These are phyloP conservation scores for Cryptococcus sp. DNA, from an alignment of 1,284 basidiomycete genomes.

Conservation along the genomic window DNA sequence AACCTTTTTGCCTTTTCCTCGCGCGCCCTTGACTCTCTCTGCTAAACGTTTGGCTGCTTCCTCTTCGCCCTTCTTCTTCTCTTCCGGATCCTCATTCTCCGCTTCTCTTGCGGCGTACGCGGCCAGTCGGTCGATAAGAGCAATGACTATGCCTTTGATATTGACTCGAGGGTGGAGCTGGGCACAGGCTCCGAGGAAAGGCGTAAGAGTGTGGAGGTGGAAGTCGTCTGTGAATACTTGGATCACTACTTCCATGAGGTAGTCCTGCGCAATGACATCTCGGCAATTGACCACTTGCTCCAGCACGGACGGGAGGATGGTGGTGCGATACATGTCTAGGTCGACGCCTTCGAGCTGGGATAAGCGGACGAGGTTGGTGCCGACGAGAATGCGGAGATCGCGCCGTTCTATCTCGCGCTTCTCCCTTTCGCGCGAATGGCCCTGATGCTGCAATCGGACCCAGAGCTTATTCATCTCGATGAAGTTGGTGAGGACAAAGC, in stretches of 20 bases:
- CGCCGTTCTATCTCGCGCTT: constrained; percentile 91
- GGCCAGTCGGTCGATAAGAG: constrained; percentile 90
- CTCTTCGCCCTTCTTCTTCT: constrained; percentile 85
- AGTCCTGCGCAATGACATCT: constrained; percentile 95
- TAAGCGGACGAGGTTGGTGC: constrained; percentile 89
- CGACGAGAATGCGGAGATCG: constrained; percentile 89
- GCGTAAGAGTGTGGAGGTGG: constrained; percentile 86
- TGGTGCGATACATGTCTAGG: constrained; percentile 79
- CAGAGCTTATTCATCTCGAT: constrained; percentile 99
- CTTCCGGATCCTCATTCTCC: constrained; percentile 88
- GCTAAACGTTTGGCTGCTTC: constrained; percentile 81
- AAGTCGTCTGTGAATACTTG: constrained; percentile 98
- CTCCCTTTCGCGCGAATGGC: constrained; percentile 90
- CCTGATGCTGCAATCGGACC: constrained; percentile 94
- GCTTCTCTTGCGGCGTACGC: constrained; percentile 91
- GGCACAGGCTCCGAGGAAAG: constrained; percentile 89
- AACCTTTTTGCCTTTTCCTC: constrained; percentile 55
- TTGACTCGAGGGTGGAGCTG: constrained; percentile 94
- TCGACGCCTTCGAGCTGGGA: constrained; percentile 93
- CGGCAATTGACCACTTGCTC: constrained; percentile 97
- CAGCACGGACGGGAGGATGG: constrained; percentile 82
- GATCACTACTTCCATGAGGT: constrained; percentile 97
- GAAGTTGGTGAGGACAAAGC: constrained; percentile 93
- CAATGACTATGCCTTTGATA: constrained; percentile 94
- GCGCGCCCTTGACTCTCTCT: constrained; percentile 68